Percentiles rank a stretch among this genome's conserved stretches.
These are phyloP conservation scores for Ceratocystiopsis minuta DNA, from an alignment of 2,329 filamentous ascomycete genomes.

Conservation along the genomic window DNA sequence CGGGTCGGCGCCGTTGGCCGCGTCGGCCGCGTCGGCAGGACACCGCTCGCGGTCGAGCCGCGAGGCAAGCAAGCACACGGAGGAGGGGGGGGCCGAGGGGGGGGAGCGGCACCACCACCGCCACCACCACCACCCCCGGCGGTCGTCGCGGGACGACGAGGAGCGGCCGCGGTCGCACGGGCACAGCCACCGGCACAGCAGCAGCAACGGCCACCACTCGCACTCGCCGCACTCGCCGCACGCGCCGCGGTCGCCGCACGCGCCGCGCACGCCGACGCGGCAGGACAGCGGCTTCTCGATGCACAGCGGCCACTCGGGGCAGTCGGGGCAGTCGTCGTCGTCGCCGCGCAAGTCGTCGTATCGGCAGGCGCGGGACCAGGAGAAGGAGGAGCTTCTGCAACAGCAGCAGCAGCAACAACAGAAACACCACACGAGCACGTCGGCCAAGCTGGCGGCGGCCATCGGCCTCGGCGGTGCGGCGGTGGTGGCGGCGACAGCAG, in stretches of 20 bases:
- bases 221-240: conserved; percentile 19
- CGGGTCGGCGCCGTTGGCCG: conserved; percentile 19
- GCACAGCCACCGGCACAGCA: conserved; percentile 6
- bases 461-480: conserved; percentile 1
- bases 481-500: conserved; percentile 9
- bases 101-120: conserved; percentile 14
- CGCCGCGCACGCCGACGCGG: conserved; percentile 22
- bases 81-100: conserved; percentile 12
- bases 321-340: background rate
- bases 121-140: conserved; percentile 12
- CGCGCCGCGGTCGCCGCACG: conserved; percentile 17
- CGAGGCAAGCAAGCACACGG: conserved; percentile 16
- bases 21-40: background rate
- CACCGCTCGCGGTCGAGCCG: conserved; percentile 18
- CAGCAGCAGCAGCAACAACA: background rate
- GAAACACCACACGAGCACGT: no score
- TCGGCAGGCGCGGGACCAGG: background rate
- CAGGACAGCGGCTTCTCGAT: conserved; percentile 25
- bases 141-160: conserved; percentile 1
- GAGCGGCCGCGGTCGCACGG: no score
- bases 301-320: conserved; percentile 7
- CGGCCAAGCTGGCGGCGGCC: no score
- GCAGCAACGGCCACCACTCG: conserved; percentile 16
- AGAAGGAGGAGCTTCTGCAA: background rate
- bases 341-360: conserved; percentile 7